Percentiles rank a stretch among this genome's conserved stretches.
These are phyloP conservation scores for Botrytis cinerea DNA, from an alignment of 2,329 filamentous ascomycete species.

Conservation along the genomic window DNA sequence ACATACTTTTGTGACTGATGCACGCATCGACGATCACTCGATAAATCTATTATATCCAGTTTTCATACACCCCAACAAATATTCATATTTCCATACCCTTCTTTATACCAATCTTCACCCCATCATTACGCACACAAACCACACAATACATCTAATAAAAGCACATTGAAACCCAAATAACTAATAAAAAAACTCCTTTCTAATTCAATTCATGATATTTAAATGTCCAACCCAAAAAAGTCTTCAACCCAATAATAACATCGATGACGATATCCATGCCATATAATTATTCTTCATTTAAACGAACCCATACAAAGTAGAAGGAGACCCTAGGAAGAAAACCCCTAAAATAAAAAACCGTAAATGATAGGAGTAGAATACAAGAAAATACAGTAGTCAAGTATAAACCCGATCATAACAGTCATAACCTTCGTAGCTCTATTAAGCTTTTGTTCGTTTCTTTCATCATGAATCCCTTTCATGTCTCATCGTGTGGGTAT, in stretches of 20 bases:
- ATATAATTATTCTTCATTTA: conserved; percentile 1
- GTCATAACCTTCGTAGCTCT: conserved; percentile 24
- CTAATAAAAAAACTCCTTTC: not conserved
- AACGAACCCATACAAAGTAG: not conserved
- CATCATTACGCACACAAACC: not conserved
- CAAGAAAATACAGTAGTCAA: conserved; percentile 22
- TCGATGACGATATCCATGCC: conserved; percentile 1
- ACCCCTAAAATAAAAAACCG: conserved; percentile 13
- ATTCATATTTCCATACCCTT: no score
- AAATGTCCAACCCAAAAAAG: not conserved
- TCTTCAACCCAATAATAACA: not conserved
- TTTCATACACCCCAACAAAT: not conserved
- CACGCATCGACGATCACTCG: not conserved
- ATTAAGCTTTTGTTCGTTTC: conserved; percentile 22
- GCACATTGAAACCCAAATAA: not conserved
- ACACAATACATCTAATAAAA: not conserved
- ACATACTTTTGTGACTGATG: not conserved
- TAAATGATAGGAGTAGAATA: conserved; percentile 24
- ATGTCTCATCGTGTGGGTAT: conserved; percentile 10
- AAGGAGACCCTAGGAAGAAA: conserved; percentile 7
- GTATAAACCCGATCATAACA: conserved; percentile 25
- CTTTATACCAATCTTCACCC: not conserved
- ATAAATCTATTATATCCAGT: not conserved
- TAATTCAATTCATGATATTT: conserved; percentile 17
- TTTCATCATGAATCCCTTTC: conserved; percentile 11